A percentile compares a stretch with the other conserved stretches of the same genome.
Conservation (phyloP, 192 early-diverging fungal genomes). For the Gryganskiella cystojenkinii region DNA sequence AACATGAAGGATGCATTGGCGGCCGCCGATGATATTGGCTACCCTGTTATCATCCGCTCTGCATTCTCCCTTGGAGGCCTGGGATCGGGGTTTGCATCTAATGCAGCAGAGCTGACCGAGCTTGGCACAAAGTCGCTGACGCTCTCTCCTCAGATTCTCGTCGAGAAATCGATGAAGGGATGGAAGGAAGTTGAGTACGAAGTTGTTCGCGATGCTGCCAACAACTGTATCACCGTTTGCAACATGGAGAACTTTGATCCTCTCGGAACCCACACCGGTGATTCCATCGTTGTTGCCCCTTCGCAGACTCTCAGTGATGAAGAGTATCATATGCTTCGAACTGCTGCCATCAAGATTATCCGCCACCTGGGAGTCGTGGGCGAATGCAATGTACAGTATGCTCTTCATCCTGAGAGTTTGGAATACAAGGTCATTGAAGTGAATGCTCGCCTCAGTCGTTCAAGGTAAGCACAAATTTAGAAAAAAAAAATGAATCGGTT, state of each 20-base stretch:
- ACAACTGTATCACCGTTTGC: constrained; percentile 99
- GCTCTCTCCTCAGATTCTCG: constrained; percentile 91
- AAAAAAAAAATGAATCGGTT: no score
- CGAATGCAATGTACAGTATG: constrained; percentile 99
- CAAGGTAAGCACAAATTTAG: constrained; percentile 31
- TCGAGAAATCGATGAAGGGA: constrained; percentile 97
- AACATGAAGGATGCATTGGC: constrained; percentile 87
- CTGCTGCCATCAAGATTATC: constrained; percentile 95
- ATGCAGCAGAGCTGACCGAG: constrained; percentile 75
- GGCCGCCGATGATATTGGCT: constrained; percentile 88
- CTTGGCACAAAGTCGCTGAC: constrained; percentile 89
- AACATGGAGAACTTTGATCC: constrained; percentile 99
- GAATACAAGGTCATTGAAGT: constrained; percentile 98
- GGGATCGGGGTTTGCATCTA: constrained; percentile 94
- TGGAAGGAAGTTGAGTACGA: constrained; percentile 99
- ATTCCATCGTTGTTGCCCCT: constrained; percentile 99
- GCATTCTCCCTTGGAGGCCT: constrained; percentile 96
- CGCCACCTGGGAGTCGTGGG: constrained; percentile 97
- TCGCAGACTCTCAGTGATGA: constrained; percentile 96
- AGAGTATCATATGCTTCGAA: constrained; percentile 96
- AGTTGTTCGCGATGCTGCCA: constrained; percentile 94
- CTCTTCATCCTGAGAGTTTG: constrained; percentile 85
- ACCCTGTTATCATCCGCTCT: constrained; percentile 95
- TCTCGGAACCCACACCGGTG: constrained; percentile 97
- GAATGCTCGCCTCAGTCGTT: constrained; percentile 94